Evolutionary conservation across 441 rosid species (phyloP).

Genomic region (Raphanus hybrid): DNA sequence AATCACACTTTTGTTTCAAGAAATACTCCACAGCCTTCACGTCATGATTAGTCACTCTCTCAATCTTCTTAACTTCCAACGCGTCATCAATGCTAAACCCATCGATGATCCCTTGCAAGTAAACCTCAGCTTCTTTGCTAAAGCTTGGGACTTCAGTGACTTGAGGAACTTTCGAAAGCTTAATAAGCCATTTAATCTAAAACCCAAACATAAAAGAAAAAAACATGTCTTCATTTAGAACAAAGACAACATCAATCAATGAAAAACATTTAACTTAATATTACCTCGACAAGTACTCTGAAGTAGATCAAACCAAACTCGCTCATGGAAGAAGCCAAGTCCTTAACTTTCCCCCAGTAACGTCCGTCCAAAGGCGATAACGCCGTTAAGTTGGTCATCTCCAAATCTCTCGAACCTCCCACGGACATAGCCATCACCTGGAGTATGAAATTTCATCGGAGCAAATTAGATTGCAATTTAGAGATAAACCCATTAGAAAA

Average conservation of each 20-base stretch:
- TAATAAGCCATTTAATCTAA: constrained; percentile 87
- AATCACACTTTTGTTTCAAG: constrained; percentile 85
- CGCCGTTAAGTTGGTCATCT: no score
- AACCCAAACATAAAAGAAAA: not conserved
- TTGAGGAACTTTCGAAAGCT: constrained; percentile 84
- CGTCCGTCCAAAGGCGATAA: no score
- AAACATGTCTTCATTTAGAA: not conserved
- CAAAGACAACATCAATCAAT: not conserved
- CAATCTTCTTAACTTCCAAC: constrained; percentile 78
- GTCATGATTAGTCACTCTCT: constrained; percentile 90
- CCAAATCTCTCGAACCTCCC: no score
- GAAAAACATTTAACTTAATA: not conserved
- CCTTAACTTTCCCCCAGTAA: no score
- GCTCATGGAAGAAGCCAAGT: no score
- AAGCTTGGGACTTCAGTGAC: constrained; percentile 80
- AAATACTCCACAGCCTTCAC: constrained; percentile 97
- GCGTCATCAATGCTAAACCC: constrained; percentile 80
- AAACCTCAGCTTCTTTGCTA: constrained; percentile 64
- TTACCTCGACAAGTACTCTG: no score
- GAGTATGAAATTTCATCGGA: no score
- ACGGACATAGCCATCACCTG: no score
- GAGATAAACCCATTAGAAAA: no score
- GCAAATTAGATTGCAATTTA: no score
- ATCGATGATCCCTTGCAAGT: constrained; percentile 67
- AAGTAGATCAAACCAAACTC: no score